Base-by-base conservation (phyloP, 148 eudicot genomes). In the Chenopodium formosanum region DNA sequence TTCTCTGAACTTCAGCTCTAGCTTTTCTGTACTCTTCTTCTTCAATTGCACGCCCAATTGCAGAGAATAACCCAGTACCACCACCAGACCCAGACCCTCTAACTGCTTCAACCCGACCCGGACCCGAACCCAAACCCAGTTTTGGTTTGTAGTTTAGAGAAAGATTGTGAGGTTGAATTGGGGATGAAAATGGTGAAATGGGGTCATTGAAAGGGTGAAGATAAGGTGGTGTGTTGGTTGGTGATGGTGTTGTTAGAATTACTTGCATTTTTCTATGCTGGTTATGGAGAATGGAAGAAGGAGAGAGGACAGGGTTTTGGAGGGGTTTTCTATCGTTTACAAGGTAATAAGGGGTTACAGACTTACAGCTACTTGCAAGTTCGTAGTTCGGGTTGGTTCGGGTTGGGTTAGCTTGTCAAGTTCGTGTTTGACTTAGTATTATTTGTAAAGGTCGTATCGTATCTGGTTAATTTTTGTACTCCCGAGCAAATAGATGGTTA, bases 1-100 rank as follows among this genome's bases (percentile, higher is more conserved):
- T 94, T 16, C 86, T 85, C 65, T 89, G 83, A 11, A 92, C 97
- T 78, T 93, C 97, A 14, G 91, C 94, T 72, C 97, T 89, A 0
- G 97, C 97, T 77, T 91, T 95, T 20, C 97, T 85, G 83, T 93
- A 95, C 90, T 95, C 97, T 83, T 93, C 97, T 63, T 92, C 97
- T 53, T 95, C 98, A 40, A 95, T 93, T 58, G 94, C 97, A 9
- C 85, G 84, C 64, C 95, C 94, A 62, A 95, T 90, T 74, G 92
- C 90, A 3, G 99, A 87, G 48, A 93, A 80, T 79, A 93, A 83
- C 1, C 86, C 44, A 37, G 44, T 40, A 40, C 44, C 44, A 40
- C 44, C 44, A 40, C 44, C 22, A 67, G 77, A 37, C 79, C 83
- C 76, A 27, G 27, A 44, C 44, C 66, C 76, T 48, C 48, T 74